Evolutionary conservation across 257 asterid genomes (phyloP), one percentile per base, ranked within the genome.

Genomic region (Capsicum rhomboideum): DNA sequence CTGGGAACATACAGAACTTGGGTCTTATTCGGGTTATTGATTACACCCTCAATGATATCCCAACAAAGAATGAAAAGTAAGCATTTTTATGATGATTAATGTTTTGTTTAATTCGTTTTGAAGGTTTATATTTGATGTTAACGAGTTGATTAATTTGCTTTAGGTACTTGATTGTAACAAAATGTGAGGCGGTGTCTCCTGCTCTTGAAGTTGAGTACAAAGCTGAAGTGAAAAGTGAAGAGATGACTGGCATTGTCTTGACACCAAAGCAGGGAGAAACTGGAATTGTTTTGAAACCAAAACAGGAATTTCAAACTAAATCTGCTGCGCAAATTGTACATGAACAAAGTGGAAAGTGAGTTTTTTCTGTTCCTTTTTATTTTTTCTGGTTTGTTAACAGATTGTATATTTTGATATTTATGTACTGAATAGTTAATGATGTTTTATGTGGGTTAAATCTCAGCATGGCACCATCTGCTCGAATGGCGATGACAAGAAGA

Each of bases 401-500:
- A 66, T 12, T 14, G 1, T 31, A 29, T 2, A 12, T 11, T 31
- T 34, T 66, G 54, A 50, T 50, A 49, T 49, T 21, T 2, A 49
- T 67, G 31, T 67, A 53, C n/a, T 52, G 54, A 52, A 1, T 26
- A 56, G 28, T 50, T 82, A 52, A 14, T 82, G 18, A 17, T 7
- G 44, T 74, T 84, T 79, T 46, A 3, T 50, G 63, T 50, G 28
- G 59, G 16, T 83, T 17, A 10, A 55, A 49, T 87, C 49, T n/a
- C 93, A 97, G 99, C 85, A 88, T 85, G 91, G 93, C 96, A 29
- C 99, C 99, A 0, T 42, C 92, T 78, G 97, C 94, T 28, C 86
- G 97, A 79, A 90, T 93, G 99, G 91, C 98, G 0, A 93, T 95
- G 96, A 93, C 97, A 12, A 81, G 98, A 6, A 90, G 98, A 80